A percentile compares a stretch with the other conserved stretches of the same genome.
These are phyloP conservation scores for Noccaea bulbosa DNA, from an alignment of 345 rosid species.

Conservation along the genomic window DNA sequence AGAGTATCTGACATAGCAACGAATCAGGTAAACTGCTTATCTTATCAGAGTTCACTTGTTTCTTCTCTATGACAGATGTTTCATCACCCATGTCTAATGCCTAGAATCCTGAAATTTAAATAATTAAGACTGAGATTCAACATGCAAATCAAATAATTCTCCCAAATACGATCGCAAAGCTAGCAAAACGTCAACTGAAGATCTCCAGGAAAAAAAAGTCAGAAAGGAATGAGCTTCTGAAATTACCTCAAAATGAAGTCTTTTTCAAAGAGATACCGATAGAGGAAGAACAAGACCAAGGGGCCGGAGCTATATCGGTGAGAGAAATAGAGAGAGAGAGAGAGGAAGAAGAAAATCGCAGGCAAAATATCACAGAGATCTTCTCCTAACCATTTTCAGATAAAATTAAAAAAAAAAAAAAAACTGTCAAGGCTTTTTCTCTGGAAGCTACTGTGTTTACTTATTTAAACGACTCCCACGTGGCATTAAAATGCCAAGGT, in stretches of 20 bases:
- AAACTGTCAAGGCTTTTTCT: too few relatives aligned
- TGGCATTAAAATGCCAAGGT: slow-evolving; percentile 4
- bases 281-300: neutral
- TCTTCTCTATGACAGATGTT: slow-evolving; percentile 17
- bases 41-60: slow-evolving; percentile 10
- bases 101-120: neutral
- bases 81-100: slow-evolving; percentile 14
- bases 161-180: neutral
- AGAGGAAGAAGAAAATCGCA: neutral
- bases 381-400: too few relatives aligned
- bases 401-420: too few relatives aligned
- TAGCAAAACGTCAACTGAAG: neutral
- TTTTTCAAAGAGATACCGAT: neutral
- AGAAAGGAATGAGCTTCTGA: neutral
- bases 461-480: neutral
- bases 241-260: neutral
- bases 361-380: neutral
- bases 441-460: too few relatives aligned
- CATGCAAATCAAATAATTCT: neutral
- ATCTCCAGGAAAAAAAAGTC: too few relatives aligned
- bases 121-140: slow-evolving; percentile 1
- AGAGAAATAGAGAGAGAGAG: too few relatives aligned
- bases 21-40: slow-evolving; percentile 38
- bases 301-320: neutral
- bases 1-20: slow-evolving; percentile 29